Percentiles rank a stretch among this genome's conserved stretches.
These are phyloP conservation scores for Neurospora sp. DNA, from an alignment of 495 filamentous ascomycete genomes.

Conservation along the genomic window DNA sequence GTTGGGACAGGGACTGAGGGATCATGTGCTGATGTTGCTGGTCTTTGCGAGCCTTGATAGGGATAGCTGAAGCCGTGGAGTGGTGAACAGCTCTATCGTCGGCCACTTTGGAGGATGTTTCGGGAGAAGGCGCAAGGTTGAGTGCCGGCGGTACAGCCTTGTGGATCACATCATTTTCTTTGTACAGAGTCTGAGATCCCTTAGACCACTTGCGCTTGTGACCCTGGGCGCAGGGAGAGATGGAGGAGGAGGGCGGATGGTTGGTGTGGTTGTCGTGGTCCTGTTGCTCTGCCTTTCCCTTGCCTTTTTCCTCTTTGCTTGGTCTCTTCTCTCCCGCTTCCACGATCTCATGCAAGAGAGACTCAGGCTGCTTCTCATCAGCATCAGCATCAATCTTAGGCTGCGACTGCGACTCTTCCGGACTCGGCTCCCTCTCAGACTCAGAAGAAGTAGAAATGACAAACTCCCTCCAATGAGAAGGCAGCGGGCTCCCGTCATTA, in stretches of 20 bases:
- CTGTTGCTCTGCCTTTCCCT: not conserved
- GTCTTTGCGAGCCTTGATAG: too few relatives aligned
- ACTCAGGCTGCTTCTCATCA: not conserved
- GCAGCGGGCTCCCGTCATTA: not conserved
- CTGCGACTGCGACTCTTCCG: not conserved
- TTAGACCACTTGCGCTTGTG: not conserved
- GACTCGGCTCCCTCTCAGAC: not conserved
- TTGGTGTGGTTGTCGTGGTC: not conserved
- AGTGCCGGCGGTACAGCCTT: not conserved
- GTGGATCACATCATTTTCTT: not conserved
- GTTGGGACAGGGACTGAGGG: too few relatives aligned
- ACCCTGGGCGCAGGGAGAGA: not conserved
- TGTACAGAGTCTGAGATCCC: not conserved
- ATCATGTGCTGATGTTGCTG: too few relatives aligned
- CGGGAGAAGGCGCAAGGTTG: too few relatives aligned
- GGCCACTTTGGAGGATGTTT: too few relatives aligned
- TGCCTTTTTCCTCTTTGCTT: not conserved
- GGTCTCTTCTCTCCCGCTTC: not conserved
- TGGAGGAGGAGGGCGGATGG: not conserved
- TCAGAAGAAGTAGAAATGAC: not conserved
- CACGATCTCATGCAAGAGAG: not conserved
- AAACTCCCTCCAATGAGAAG: not conserved
- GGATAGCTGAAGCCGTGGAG: too few relatives aligned
- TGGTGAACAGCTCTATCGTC: too few relatives aligned
- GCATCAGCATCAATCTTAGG: not conserved